Evolutionary conservation across 495 filamentous ascomycete species (phyloP).

Genomic region (Penicillium argentinense): DNA sequence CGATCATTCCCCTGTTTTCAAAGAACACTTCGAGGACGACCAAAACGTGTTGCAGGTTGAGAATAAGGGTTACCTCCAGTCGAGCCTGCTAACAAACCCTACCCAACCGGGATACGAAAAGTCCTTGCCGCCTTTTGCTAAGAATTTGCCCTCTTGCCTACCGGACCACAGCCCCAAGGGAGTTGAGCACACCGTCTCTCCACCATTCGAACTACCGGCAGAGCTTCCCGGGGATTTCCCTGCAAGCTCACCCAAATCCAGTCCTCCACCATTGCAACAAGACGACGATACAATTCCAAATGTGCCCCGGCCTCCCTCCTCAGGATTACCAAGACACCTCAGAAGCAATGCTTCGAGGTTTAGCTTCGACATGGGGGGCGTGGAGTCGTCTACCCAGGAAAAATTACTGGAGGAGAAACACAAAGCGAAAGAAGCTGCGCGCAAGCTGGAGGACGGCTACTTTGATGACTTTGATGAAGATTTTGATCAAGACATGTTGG

Average conservation of each 20-base stretch:
- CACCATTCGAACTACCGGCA: slow-evolving; percentile 3
- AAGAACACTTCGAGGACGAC: slow-evolving; percentile 68
- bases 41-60: slow-evolving; percentile 48
- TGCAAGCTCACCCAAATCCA: slow-evolving; percentile 2
- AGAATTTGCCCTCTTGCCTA: slow-evolving; percentile 46
- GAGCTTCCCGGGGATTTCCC: slow-evolving; percentile 8
- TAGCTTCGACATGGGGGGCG: slow-evolving; percentile 81
- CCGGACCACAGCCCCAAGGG: slow-evolving; percentile 25
- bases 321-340: slow-evolving; percentile 65
- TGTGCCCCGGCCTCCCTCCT: slow-evolving; percentile 34
- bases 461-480: slow-evolving; percentile 56
- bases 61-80: slow-evolving; percentile 50
- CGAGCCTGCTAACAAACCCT: slow-evolving; percentile 40
- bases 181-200: slow-evolving; percentile 6
- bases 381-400: slow-evolving; percentile 78
- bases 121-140: slow-evolving; percentile 51
- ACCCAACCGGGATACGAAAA: slow-evolving; percentile 32
- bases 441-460: slow-evolving; percentile 43
- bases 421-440: slow-evolving; percentile 62
- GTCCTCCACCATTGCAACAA: slow-evolving; percentile 13
- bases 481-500: slow-evolving; percentile 66
- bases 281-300: slow-evolving; percentile 41
- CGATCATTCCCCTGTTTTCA: slow-evolving; percentile 63
- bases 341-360: slow-evolving; percentile 87
- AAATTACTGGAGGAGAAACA: slow-evolving; percentile 83